These are phyloP conservation scores for Eucalyptus camaldulensis DNA, from an alignment of 345 rosid species.

Conservation along the genomic window DNA sequence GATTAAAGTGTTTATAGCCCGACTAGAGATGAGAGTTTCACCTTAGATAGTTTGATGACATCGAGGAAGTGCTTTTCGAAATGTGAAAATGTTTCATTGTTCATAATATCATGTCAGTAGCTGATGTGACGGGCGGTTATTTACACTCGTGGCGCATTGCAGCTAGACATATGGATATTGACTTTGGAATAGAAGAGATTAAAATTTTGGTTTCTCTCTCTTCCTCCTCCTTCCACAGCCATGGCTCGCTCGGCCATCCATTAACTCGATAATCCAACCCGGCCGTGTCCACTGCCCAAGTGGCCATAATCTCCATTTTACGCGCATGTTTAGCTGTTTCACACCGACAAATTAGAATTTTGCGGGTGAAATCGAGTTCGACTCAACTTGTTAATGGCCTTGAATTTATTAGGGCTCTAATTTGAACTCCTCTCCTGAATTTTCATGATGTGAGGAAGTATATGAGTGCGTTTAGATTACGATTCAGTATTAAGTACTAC, in stretches of 20 bases:
- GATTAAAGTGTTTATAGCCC: too few relatives aligned
- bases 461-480: not conserved
- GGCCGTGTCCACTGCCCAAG: not conserved
- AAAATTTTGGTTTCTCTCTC: not conserved
- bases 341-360: not conserved
- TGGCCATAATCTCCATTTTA: not conserved
- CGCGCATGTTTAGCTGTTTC: not conserved
- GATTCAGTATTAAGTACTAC: accelerated
- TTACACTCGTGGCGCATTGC: not conserved
- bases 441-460: not conserved
- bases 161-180: not conserved
- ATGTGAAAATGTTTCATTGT: not conserved
- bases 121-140: not conserved
- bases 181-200: not conserved
- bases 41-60: not conserved
- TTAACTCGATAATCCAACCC: not conserved
- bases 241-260: not conserved
- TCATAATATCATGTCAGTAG: not conserved
- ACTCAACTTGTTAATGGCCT: not conserved
- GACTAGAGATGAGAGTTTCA: too few relatives aligned
- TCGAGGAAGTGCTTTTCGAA: not conserved
- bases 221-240: not conserved
- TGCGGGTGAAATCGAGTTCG: accelerated
- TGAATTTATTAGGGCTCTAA: not conserved
- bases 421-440: not conserved